phyloP scores from a whole-genome alignment of 345 rosid species.

The Leavenworthia alabamica region DNA sequence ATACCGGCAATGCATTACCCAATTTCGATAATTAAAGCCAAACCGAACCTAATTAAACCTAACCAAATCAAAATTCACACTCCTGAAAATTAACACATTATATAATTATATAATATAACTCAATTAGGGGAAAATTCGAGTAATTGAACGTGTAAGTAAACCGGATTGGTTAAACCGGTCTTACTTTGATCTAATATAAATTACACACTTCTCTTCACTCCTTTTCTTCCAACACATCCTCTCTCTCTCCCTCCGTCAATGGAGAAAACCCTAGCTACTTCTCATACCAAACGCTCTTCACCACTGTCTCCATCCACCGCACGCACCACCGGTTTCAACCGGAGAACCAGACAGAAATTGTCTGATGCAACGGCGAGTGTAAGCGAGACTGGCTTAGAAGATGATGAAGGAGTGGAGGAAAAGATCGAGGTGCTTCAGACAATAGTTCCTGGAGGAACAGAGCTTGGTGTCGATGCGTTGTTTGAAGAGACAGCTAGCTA shows the following conservation, averaged over 20 bases:
- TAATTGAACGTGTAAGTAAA: not conserved
- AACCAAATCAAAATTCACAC: not conserved
- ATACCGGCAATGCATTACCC: slow-evolving; percentile 16
- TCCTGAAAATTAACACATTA: not conserved
- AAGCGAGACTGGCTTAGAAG: slow-evolving; percentile 10
- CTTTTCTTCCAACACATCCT: slow-evolving; percentile 23
- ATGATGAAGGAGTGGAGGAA: slow-evolving; percentile 39
- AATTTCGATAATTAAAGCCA: not conserved
- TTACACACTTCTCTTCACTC: slow-evolving; percentile 5
- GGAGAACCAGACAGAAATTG: slow-evolving; percentile 12
- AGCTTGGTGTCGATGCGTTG: slow-evolving; percentile 46
- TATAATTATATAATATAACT: too few species aligned
- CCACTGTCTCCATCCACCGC: slow-evolving; percentile 8
- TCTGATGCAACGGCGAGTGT: slow-evolving; percentile 15
- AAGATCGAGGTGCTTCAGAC: slow-evolving; percentile 63
- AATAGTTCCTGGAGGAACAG: slow-evolving; percentile 65
- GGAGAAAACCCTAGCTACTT: slow-evolving; percentile 31
- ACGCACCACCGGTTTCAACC: not conserved
- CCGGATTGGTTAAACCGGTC: not conserved
- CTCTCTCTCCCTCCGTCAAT: slow-evolving; percentile 18
- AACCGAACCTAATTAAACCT: not conserved
- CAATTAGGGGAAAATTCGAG: not conserved
- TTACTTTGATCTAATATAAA: not conserved
- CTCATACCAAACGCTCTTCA: slow-evolving; percentile 19
- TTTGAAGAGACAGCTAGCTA: slow-evolving; percentile 68